phyloP scores from a whole-genome alignment of 73 alveolate genomes.

The Paramecium sexaurelia region DNA sequence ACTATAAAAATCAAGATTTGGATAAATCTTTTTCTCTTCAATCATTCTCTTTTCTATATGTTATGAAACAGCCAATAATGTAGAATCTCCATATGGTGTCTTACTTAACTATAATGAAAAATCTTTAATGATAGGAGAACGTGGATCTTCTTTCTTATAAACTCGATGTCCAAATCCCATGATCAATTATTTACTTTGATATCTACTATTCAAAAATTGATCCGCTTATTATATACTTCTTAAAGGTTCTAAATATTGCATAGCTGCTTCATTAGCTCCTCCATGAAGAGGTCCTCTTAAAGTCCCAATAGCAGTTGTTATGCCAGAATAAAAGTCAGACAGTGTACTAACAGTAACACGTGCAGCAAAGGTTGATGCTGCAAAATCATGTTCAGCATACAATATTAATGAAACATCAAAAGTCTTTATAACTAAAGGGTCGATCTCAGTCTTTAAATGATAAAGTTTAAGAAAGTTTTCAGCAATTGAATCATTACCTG shows the following conservation, averaged over 20 bases:
- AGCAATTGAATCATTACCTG: conserved; percentile 76
- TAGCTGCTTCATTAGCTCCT: conserved; percentile 87
- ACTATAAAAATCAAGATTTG: conserved; percentile 80
- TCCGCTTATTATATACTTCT: conserved; percentile 69
- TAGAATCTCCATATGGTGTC: conserved; percentile 65
- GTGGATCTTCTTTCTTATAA: conserved; percentile 82
- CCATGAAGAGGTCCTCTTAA: conserved; percentile 87
- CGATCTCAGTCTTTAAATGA: conserved; percentile 60
- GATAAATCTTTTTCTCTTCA: conserved; percentile 79
- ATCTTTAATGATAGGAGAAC: conserved; percentile 75
- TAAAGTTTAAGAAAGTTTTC: conserved; percentile 70
- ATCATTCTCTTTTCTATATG: conserved; percentile 74
- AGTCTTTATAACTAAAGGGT: conserved; percentile 67
- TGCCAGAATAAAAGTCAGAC: conserved; percentile 77
- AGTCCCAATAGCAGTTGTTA: conserved; percentile 80
- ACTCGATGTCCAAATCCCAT: conserved; percentile 88
- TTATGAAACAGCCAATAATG: conserved; percentile 67
- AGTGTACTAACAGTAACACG: conserved; percentile 78
- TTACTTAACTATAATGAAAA: conserved; percentile 67
- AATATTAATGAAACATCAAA: conserved; percentile 80
- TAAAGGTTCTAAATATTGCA: conserved; percentile 70
- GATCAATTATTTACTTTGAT: conserved; percentile 65
- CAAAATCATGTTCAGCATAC: conserved; percentile 85
- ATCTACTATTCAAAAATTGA: conserved; percentile 63
- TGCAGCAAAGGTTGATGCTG: conserved; percentile 85